Base-by-base conservation (phyloP, 164 flowering plant species). In the Nymphaea thermarum region DNA sequence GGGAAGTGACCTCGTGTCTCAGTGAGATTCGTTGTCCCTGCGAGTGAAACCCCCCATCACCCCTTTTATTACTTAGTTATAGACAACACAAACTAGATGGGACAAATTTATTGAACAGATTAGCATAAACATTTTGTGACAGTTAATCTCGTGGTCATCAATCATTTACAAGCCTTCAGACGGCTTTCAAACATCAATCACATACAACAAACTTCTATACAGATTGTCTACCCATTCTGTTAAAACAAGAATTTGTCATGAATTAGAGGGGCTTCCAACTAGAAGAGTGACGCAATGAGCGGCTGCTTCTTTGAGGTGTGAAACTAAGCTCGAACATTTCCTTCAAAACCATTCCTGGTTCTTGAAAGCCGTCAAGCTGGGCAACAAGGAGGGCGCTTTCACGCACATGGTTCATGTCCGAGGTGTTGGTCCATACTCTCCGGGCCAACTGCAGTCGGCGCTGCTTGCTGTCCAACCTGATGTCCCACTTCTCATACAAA, bases 281-380 rank as follows among this genome's bases (percentile, higher is more conserved):
- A 51, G 57, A 62, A 62, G 64, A 62, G 42, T 41, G 64, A 62
- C 25, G n/a, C 64, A 62, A 62, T 17, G 42, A 62, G 7, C 18
- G 11, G 64, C 64, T 17, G n/a, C 41, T 17, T 62, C 47, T 67
- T 25, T 79, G 77, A 4, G 93, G 87, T 4, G 90, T 74, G 76
- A 95, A 90, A 78, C 90, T 87, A n/a, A 95, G 93, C 10, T 96
- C 94, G 68, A 92, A 90, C 94, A 88, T 95, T 77, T 84, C 97
- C 80, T 90, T 92, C 42, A 82, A 75, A 53, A 87, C 86, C 59
- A 78, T 68, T n/a, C 86, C 98, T 47, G 84, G 83, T 69, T 85
- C 87, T 0, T 71, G 66, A 64, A 90, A 80, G 62, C 82, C 86
- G 17, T 86, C 73, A 64, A 92, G 78, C 77, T 81, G 90, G 3